phyloP scores from a whole-genome alignment of 352 stramenopile species.

The Phytopythium aichiense region DNA sequence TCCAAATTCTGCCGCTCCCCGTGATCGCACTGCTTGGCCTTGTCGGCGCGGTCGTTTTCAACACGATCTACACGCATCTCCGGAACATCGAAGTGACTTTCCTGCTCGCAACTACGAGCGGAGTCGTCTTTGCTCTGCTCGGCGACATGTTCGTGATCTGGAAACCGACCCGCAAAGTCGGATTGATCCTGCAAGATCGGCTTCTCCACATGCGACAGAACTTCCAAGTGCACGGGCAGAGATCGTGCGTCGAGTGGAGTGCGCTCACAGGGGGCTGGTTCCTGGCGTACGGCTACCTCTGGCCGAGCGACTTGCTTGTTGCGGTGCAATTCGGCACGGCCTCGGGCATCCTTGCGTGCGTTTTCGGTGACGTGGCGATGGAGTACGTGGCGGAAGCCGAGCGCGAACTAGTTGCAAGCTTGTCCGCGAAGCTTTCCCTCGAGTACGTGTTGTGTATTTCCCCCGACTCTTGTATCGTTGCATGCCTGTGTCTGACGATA shows the following conservation, averaged over 20 bases:
- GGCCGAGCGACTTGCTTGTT: constrained; percentile 60
- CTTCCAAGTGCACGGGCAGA: constrained; percentile 46
- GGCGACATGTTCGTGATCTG: constrained; percentile 87
- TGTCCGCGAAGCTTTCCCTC: constrained; percentile 36
- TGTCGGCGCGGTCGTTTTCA: constrained; percentile 77
- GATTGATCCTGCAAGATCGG: constrained; percentile 75
- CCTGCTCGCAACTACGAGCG: constrained; percentile 68
- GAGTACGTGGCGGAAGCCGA: constrained; percentile 63
- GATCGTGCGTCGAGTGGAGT: constrained; percentile 56
- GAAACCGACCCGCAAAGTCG: constrained; percentile 72
- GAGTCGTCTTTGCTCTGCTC: constrained; percentile 70
- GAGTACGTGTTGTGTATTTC: constrained; percentile 30
- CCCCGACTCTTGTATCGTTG: not conserved
- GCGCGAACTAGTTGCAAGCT: constrained; percentile 47
- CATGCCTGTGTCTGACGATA: not conserved
- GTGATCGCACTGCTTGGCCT: constrained; percentile 79
- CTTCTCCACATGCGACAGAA: constrained; percentile 61
- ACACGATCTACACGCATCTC: constrained; percentile 85
- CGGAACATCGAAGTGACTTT: constrained; percentile 81
- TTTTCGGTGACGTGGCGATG: constrained; percentile 65
- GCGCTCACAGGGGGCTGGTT: constrained; percentile 55
- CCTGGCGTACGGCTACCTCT: constrained; percentile 65
- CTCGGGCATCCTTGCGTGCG: constrained; percentile 59
- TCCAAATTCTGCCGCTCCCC: constrained; percentile 68
- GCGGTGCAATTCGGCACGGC: constrained; percentile 75